These are phyloP conservation scores for Papiliotrema laurentii DNA, from an alignment of 1,284 basidiomycete genomes.

Conservation along the genomic window DNA sequence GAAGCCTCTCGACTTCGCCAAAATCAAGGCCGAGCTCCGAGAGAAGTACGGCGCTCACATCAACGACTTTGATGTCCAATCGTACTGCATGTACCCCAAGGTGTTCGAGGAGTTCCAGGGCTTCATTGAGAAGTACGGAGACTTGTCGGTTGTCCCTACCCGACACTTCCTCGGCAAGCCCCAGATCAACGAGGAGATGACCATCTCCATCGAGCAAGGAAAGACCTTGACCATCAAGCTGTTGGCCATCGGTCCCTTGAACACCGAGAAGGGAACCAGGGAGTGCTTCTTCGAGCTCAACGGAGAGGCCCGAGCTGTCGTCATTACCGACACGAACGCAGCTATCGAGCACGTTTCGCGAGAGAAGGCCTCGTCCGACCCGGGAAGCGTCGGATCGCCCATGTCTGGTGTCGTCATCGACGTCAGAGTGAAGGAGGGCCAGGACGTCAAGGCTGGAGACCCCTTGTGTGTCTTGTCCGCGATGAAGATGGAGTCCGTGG, in stretches of 20 bases:
- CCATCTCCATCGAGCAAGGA: slow-evolving; percentile 93
- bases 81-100: slow-evolving; percentile 69
- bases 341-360: slow-evolving; percentile 90
- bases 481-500: slow-evolving; percentile 97
- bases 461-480: slow-evolving; percentile 67
- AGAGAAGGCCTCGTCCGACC: slow-evolving; percentile 88
- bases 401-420: slow-evolving; percentile 99
- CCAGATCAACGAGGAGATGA: slow-evolving; percentile 88
- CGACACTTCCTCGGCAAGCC: slow-evolving; percentile 96
- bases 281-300: slow-evolving; percentile 98
- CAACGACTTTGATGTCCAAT: slow-evolving; percentile 85
- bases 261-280: slow-evolving; percentile 83
- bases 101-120: slow-evolving; percentile 96
- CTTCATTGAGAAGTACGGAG: slow-evolving; percentile 93
- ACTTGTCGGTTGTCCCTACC: slow-evolving; percentile 90
- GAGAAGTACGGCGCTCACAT: slow-evolving; percentile 94
- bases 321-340: slow-evolving; percentile 92
- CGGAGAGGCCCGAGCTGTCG: slow-evolving; percentile 89
- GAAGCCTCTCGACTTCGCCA: slow-evolving; percentile 88
- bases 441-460: slow-evolving; percentile 96
- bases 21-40: slow-evolving; percentile 87
- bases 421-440: slow-evolving; percentile 93
- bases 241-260: slow-evolving; percentile 89
- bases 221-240: slow-evolving; percentile 96
- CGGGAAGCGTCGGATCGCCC: slow-evolving; percentile 90